Percentiles rank a stretch among this genome's conserved stretches.
Evolutionary conservation across 1,284 basidiomycete genomes (phyloP).

Genomic region (Apiotrichum montevideense): DNA sequence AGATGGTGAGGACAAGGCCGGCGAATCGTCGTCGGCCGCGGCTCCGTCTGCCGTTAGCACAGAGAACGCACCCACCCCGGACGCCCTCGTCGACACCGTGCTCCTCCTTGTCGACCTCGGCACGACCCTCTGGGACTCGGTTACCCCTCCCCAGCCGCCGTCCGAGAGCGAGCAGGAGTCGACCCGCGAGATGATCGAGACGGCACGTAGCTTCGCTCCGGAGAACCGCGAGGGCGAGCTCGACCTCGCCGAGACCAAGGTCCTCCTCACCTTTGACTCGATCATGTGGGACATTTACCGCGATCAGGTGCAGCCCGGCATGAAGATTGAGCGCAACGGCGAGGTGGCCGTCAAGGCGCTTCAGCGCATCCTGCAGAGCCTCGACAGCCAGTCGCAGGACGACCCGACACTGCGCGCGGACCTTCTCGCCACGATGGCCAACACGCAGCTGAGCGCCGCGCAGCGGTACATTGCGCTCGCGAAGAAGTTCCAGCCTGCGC

Average conservation of each 20-base stretch:
- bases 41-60: constrained; percentile 19
- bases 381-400: constrained; percentile 24
- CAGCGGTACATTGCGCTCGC: constrained; percentile 27
- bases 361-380: constrained; percentile 21
- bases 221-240: constrained; percentile 35
- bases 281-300: constrained; percentile 38
- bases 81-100: constrained; percentile 36
- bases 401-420: constrained; percentile 31
- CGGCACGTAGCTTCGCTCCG: constrained; percentile 20
- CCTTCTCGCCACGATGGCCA: constrained; percentile 33
- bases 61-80: constrained; percentile 36
- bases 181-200: constrained; percentile 29
- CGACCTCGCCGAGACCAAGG: constrained; percentile 38
- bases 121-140: constrained; percentile 35
- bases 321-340: constrained; percentile 24
- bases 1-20: constrained; percentile 48
- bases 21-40: not conserved
- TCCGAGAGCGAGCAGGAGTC: constrained; percentile 28
- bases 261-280: constrained; percentile 34
- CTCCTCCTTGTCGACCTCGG: constrained; percentile 32
- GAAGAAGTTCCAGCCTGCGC: constrained; percentile 15
- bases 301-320: constrained; percentile 23
- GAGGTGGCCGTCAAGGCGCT: constrained; percentile 32
- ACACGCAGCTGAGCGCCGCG: constrained; percentile 30
- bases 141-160: constrained; percentile 22